Percentiles rank a stretch among this genome's conserved stretches.
Evolutionary conservation across 352 stramenopile genomes (phyloP).

Genomic region (Pythium aphanidermatum): DNA sequence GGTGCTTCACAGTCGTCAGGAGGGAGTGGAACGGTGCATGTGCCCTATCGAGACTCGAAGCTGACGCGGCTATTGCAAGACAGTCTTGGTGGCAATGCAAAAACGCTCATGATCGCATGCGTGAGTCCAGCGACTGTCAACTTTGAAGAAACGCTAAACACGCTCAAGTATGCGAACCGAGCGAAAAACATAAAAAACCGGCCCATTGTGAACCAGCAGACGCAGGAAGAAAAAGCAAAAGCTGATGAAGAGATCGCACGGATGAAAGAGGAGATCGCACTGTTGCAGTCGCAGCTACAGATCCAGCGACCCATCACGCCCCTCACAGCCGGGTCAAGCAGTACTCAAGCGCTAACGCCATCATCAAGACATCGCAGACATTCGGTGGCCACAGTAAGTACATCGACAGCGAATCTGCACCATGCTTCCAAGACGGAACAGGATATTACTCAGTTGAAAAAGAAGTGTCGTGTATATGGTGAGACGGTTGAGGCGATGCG

Average conservation of each 20-base stretch:
- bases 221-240: conserved; percentile 44
- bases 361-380: conserved; percentile 5
- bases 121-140: conserved; percentile 75
- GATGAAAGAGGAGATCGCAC: conserved; percentile 75
- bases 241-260: conserved; percentile 52
- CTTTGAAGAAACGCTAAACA: conserved; percentile 96
- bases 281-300: conserved; percentile 62
- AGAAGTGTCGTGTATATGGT: conserved; percentile 29
- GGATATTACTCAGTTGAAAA: conserved; percentile 30
- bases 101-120: conserved; percentile 90
- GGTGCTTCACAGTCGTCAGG: conserved; percentile 1
- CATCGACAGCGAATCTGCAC: conserved; percentile 7
- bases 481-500: conserved; percentile 58
- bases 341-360: conserved; percentile 10
- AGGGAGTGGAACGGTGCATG: conserved; percentile 40
- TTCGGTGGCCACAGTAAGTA: conserved; percentile 16
- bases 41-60: conserved; percentile 91
- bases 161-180: conserved; percentile 97
- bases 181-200: conserved; percentile 99
- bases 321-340: conserved; percentile 10
- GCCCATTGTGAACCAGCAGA: conserved; percentile 93
- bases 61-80: conserved; percentile 87
- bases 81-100: conserved; percentile 83
- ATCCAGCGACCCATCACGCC: conserved; percentile 12
- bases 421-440: conserved; percentile 5